Base-by-base conservation (phyloP, 75 land plant species). In the Pinus taeda region DNA sequence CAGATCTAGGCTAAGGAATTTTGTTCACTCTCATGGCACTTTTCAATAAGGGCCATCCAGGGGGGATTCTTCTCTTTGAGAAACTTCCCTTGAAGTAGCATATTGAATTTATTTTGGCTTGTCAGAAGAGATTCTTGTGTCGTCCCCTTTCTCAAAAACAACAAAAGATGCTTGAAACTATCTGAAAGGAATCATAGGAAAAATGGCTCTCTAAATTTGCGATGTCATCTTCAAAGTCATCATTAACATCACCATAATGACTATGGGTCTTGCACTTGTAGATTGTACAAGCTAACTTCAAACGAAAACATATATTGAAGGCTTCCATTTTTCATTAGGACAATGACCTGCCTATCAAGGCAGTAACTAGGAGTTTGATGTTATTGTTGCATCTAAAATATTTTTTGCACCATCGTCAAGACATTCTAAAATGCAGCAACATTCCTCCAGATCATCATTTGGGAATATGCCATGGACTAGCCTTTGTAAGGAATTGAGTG, bases 21-120 rank as follows among this genome's bases (percentile, higher is more conserved):
- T 74, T 61, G 67, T 55, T 75, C n/a, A 57, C 60, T 59, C 57
- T 49, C 49, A 86, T n/a, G 36, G 74, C 62, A 36, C 76, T 59
- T 59, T 77, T 71, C 71, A 86, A 76, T 62, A 88, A 79, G 33
- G 90, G 90, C 90, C 90, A 89, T 59, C 90, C 88, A 42, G 79
- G 79, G 60, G 74, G 2, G 75, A 71, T 58, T 79, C 78, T 22
- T 49, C 14, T 49, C 57, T 73, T 56, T 53, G 57, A 24, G 58
- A 24, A 24, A 56, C 74, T 4, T 1, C 22, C 53, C 30, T 15
- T 21, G 3, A 14, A 22, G 2, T 7, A 67, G 45, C 45, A 7
- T 67, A n/a, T 53, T 53, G 15, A 73, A 73, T 24, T 56, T 73
- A 58, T 55, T 73, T 56, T 73, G 33, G 33, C 74, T 56, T 56